Base-by-base conservation (phyloP, 257 asterid genomes). In the Knoxia roxburghii region DNA sequence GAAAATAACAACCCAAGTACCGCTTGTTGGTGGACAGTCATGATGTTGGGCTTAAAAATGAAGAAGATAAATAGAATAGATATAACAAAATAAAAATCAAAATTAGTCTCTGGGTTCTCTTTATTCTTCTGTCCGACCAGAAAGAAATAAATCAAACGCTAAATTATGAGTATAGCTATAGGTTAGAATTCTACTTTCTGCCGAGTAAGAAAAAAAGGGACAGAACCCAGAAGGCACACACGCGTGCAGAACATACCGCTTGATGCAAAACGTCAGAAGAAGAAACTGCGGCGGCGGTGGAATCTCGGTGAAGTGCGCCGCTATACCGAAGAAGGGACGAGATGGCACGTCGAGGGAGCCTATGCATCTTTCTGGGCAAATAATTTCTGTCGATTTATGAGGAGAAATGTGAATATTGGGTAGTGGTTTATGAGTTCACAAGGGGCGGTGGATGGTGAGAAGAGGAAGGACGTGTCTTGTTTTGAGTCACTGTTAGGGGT, bases 321-420 rank as follows among this genome's bases (percentile, higher is more conserved):
- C 64, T 21, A 2, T 32, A 33, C 4, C 46, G 46, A n/a, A 59
- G 45, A 59, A 59, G 27, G 27, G 64, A 33, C 29, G 48, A 39
- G 64, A 59, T 59, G 64, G 46, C 32, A 12, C 64, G 64, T 18
- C 64, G 64, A 32, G 64, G 46, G 45, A 59, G 8, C 5, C 64
- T 32, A 9, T 59, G 64, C 64, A 59, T 59, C 64, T 59, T 20
- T 18, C 9, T 20, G 5, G 53, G 53, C 10, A 6, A 48, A 48
- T 59, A n/a, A 10, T 58, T 56, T 18, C 62, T 27, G 45, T 59
- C 33, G 46, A 59, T 59, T 59, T 59, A 18, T 9, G 41, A 46
- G 64, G 18, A 29, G 23, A 59, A 39, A n/a, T 59, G 32, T 18
- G 3, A 17, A 29, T 6, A 24, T 4, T 4, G 7, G 58, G 53